phyloP scores from a whole-genome alignment of 2,329 filamentous ascomycete genomes.

The Arthrobotrys conoides region DNA sequence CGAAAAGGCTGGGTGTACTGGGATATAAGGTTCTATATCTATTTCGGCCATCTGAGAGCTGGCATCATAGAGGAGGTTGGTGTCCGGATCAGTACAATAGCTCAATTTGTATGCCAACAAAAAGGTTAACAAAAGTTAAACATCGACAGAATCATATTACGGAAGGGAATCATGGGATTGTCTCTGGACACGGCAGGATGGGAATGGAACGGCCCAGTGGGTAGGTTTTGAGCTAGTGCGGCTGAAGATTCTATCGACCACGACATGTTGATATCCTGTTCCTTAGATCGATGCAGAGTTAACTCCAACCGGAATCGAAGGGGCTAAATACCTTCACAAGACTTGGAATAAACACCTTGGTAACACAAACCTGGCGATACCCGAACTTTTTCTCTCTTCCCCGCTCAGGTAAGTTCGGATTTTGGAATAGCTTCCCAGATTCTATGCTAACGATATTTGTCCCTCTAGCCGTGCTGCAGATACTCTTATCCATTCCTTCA shows the following conservation, averaged over 20 bases:
- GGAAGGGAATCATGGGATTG: constrained; percentile 58
- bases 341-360: constrained; percentile 50
- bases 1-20: constrained; percentile 21
- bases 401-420: constrained; percentile 46
- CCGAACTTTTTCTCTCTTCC: constrained; percentile 55
- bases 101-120: background rate
- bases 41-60: constrained; percentile 57
- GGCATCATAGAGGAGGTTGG: constrained; percentile 59
- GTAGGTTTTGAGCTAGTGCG: constrained; percentile 21
- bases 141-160: constrained; percentile 46
- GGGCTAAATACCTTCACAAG: constrained; percentile 39
- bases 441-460: constrained; percentile 3
- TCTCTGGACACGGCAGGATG: constrained; percentile 56
- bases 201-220: constrained; percentile 57
- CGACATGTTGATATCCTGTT: constrained; percentile 8
- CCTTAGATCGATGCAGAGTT: constrained; percentile 55
- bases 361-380: constrained; percentile 31
- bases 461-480: constrained; percentile 49
- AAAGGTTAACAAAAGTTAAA: constrained; percentile 3
- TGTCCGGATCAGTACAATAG: constrained; percentile 42
- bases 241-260: constrained; percentile 12
- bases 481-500: constrained; percentile 53
- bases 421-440: background rate
- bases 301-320: constrained; percentile 42
- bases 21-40: constrained; percentile 59